Conservation (phyloP, 106 monocot species). For the Gastrodia elata region DNA sequence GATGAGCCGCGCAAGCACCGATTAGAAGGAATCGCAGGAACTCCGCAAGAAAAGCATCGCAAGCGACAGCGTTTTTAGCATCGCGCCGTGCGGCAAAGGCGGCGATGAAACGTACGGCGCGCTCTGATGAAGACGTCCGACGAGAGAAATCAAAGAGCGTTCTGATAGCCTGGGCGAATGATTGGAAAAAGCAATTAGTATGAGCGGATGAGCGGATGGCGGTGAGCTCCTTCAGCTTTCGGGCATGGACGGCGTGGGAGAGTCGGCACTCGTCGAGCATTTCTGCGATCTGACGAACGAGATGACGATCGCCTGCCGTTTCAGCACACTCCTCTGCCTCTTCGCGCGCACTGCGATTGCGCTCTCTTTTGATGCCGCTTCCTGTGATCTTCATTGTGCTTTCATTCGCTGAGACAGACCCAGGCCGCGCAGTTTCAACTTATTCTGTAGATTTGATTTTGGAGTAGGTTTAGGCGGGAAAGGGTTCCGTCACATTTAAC, state of each 20-base stretch:
- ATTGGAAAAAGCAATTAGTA: constrained; percentile 25
- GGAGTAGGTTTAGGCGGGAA: background rate
- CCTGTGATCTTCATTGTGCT: background rate
- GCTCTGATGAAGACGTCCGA: constrained; percentile 42
- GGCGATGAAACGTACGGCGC: constrained; percentile 56
- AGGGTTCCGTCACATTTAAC: constrained; percentile 2
- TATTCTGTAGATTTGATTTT: background rate
- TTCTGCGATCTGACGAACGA: constrained; percentile 38
- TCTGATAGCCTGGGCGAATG: constrained; percentile 44
- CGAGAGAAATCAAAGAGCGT: constrained; percentile 62
- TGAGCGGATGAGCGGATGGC: constrained; percentile 31
- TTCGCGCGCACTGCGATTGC: background rate
- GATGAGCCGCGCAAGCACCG: constrained; percentile 43
- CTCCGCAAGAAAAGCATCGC: constrained; percentile 40
- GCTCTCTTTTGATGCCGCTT: background rate
- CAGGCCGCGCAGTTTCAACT: background rate
- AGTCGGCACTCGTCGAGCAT: constrained; percentile 70
- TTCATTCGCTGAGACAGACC: background rate
- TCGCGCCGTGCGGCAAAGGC: constrained; percentile 42
- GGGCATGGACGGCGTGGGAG: constrained; percentile 60
- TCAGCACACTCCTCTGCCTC: too few relatives aligned
- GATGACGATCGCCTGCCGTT: background rate
- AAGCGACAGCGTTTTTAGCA: background rate
- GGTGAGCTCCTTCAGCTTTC: constrained; percentile 67
- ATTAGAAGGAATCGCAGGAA: constrained; percentile 61